phyloP scores from a whole-genome alignment of 2,329 filamentous ascomycete species.

The Fusarium tuaranense region DNA sequence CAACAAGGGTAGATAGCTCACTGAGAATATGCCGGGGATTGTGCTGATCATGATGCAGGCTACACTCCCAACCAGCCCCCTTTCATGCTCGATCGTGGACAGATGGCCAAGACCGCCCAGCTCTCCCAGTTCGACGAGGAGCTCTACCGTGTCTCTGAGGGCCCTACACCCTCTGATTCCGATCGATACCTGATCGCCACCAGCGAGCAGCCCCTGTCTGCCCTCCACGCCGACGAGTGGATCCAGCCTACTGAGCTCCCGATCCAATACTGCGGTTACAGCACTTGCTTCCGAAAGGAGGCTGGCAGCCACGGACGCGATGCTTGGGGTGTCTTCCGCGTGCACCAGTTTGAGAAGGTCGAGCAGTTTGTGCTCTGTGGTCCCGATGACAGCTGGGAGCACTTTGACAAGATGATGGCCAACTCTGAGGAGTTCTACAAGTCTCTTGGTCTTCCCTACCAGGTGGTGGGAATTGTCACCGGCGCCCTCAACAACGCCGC shows the following conservation, averaged over 20 bases:
- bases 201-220: conserved; percentile 94
- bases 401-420: conserved; percentile 92
- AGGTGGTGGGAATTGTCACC: conserved; percentile 94
- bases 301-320: conserved; percentile 88
- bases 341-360: conserved; percentile 97
- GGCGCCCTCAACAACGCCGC: conserved; percentile 84
- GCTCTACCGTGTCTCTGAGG: conserved; percentile 94
- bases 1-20: conserved; percentile 36
- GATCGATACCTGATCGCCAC: conserved; percentile 87
- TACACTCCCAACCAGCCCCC: conserved; percentile 88
- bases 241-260: conserved; percentile 85
- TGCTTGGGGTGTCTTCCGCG: conserved; percentile 97
- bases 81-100: conserved; percentile 93
- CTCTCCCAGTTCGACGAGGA: conserved; percentile 98
- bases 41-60: conserved; percentile 55
- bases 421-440: conserved; percentile 96
- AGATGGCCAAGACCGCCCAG: conserved; percentile 98
- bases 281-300: conserved; percentile 95
- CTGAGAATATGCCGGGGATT: neutral
- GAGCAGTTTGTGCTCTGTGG: conserved; percentile 86
- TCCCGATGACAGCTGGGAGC: conserved; percentile 91
- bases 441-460: conserved; percentile 88
- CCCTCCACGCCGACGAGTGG: conserved; percentile 95
- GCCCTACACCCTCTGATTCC: conserved; percentile 84
- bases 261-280: conserved; percentile 86